Evolutionary conservation across 805 yeast species (phyloP).

Genomic region (Brettanomyces custersianus): DNA sequence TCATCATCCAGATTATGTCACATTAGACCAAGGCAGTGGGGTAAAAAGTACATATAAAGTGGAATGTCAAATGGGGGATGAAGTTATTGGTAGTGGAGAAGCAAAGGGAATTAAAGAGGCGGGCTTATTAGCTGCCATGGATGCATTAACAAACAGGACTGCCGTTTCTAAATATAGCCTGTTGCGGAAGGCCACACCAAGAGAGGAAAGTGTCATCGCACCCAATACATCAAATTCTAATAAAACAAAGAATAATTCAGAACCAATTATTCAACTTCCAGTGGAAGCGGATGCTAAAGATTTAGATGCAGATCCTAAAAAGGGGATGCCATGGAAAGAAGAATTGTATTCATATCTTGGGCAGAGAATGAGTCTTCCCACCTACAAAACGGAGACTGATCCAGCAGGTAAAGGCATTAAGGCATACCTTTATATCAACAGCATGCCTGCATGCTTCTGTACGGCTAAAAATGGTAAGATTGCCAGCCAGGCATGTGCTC

Average conservation of each 20-base stretch:
- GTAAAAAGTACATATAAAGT: conserved; percentile 44
- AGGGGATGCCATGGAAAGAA: conserved; percentile 5
- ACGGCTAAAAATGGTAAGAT: conserved; percentile 27
- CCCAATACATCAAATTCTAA: neutral
- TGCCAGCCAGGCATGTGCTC: conserved; percentile 32
- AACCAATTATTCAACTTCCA: neutral
- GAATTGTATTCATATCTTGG: conserved; percentile 22
- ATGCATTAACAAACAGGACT: conserved; percentile 52
- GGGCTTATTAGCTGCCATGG: conserved; percentile 78
- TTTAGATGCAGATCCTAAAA: neutral
- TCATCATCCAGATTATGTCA: conserved; percentile 49
- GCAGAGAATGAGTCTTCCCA: conserved; percentile 21
- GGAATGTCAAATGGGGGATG: conserved; percentile 55
- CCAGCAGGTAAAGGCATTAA: conserved; percentile 10
- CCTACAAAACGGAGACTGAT: conserved; percentile 15
- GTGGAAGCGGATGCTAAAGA: neutral
- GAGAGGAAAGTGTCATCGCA: conserved; percentile 19
- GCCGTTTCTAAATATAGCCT: conserved; percentile 57
- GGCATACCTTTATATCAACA: conserved; percentile 23
- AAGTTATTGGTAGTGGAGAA: conserved; percentile 61
- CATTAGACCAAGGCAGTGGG: conserved; percentile 35
- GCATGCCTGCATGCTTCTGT: conserved; percentile 25
- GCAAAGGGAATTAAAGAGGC: conserved; percentile 71
- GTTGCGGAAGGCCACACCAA: conserved; percentile 44
- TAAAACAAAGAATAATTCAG: neutral